Base-by-base conservation (phyloP, 371 early-diverging fungal genomes). In the Saksenaea vasiformis region DNA sequence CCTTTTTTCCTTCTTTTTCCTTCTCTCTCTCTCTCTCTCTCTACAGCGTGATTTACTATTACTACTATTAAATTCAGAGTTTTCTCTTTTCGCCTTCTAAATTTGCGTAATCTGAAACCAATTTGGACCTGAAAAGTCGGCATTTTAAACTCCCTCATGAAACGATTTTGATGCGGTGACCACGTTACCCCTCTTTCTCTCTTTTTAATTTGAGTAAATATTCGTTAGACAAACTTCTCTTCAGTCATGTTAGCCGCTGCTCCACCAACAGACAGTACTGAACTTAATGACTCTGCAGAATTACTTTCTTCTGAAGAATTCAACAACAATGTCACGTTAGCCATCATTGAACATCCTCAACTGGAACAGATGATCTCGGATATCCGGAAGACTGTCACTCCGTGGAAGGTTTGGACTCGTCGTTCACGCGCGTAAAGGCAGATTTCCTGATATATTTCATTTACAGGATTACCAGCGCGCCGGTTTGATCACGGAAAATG, bases 351-450 rank as follows among this genome's bases (percentile, higher is more conserved):
- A 58, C 95, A 95, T 78, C 77, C 85, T 36, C 94, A 92, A 69
- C 88, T 96, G 55, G 94, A 93, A 61, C 94, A 93, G 54, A 80
- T 86, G 53, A 85, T 90, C 19, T 76, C 71, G 11, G 75, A 73
- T 14, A 85, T 95, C 44, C 82, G 93, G 37, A 78, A 79, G 15
- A 84, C 86, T 60, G 82, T 91, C 14, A 89, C 95, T 67, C 94
- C 96, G 0, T 96, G 97, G 97, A 91, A 94, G 86, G 92, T 90
- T 71, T 37, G 22, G 5, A 28, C n/a, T n/a, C n/a, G n/a, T n/a
- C n/a, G n/a, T n/a, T n/a, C n/a, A n/a, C 41, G 14, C 35, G 24
- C 36, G 35, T 19, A 51, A 36, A 61, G 1, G 22, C 51, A 47
- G n/a, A 27, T 56, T 17, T 14, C 31, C 34, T 14, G 10, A 36